phyloP scores from a whole-genome alignment of 768 basidiomycete genomes.

The Pulveroboletus sp. region DNA sequence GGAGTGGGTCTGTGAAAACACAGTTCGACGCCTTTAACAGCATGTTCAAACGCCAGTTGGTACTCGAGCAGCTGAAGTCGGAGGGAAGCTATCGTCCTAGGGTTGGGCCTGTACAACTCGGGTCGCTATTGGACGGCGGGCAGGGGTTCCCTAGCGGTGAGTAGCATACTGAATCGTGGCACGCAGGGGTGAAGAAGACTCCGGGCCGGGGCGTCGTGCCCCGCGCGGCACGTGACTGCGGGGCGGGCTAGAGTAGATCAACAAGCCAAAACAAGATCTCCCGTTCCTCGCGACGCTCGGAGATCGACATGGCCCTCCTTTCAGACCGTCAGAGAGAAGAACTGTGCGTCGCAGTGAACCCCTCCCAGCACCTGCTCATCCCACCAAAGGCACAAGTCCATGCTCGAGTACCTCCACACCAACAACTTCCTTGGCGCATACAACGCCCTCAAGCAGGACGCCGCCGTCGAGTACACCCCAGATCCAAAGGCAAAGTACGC shows the following conservation, averaged over 20 bases:
- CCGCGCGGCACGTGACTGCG: too few species aligned
- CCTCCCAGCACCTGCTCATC: constrained; percentile 8
- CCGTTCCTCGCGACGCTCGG: constrained; percentile 4
- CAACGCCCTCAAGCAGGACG: constrained; percentile 53
- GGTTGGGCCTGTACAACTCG: constrained; percentile 31
- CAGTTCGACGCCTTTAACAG: not conserved
- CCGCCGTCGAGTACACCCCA: constrained; percentile 61
- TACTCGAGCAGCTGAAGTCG: constrained; percentile 20
- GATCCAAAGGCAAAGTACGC: constrained; percentile 85
- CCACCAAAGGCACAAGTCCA: constrained; percentile 63
- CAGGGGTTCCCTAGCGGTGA: constrained; percentile 28
- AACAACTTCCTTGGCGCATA: constrained; percentile 62
- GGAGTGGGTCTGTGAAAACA: not conserved
- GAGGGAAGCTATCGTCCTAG: constrained; percentile 23
- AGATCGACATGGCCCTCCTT: constrained; percentile 37
- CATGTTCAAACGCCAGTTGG: constrained; percentile 19
- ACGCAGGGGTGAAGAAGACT: too few species aligned
- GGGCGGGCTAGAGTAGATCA: constrained; percentile 12
- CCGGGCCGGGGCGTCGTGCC: too few species aligned
- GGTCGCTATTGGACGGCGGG: constrained; percentile 31
- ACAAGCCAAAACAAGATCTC: constrained; percentile 33
- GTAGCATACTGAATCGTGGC: too few species aligned
- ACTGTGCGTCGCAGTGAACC: constrained; percentile 35
- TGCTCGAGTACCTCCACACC: constrained; percentile 72
- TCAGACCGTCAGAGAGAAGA: constrained; percentile 47